phyloP scores from a whole-genome alignment of 2,329 filamentous ascomycete genomes.

The Diaporthe sp. region DNA sequence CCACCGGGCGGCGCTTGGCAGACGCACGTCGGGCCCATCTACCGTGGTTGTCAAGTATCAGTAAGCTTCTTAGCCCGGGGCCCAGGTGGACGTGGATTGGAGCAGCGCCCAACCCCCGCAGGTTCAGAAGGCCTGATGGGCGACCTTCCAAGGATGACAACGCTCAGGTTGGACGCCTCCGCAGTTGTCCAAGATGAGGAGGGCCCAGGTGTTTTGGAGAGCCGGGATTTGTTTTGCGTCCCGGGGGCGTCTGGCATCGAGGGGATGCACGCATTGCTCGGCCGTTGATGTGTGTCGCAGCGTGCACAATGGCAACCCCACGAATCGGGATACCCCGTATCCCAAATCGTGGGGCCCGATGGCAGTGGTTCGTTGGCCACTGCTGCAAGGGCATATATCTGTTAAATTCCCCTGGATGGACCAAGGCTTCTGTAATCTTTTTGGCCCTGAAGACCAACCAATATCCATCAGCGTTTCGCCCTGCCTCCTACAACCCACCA shows the following conservation, averaged over 20 bases:
- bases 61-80: constrained; percentile 7
- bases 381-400: constrained; percentile 19
- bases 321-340: too few species aligned
- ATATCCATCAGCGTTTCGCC: neutral
- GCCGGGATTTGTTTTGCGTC: constrained; percentile 3
- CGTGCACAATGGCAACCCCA: neutral
- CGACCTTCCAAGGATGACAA: constrained; percentile 1
- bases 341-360: too few species aligned
- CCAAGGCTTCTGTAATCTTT: neutral
- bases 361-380: neutral
- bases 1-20: neutral
- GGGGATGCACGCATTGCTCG: neutral
- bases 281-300: constrained; percentile 16
- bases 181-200: neutral
- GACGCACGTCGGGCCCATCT: constrained; percentile 3
- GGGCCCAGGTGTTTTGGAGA: neutral
- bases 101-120: constrained; percentile 16
- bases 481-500: neutral
- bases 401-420: neutral
- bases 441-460: neutral
- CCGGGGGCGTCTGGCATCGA: neutral
- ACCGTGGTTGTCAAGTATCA: constrained; percentile 24
- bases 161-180: neutral
- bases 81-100: constrained; percentile 11
- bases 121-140: neutral